Percentiles rank a stretch among this genome's conserved stretches.
Evolutionary conservation across 1,284 basidiomycete species (phyloP).

Genomic region (Tausonia pullulans): DNA sequence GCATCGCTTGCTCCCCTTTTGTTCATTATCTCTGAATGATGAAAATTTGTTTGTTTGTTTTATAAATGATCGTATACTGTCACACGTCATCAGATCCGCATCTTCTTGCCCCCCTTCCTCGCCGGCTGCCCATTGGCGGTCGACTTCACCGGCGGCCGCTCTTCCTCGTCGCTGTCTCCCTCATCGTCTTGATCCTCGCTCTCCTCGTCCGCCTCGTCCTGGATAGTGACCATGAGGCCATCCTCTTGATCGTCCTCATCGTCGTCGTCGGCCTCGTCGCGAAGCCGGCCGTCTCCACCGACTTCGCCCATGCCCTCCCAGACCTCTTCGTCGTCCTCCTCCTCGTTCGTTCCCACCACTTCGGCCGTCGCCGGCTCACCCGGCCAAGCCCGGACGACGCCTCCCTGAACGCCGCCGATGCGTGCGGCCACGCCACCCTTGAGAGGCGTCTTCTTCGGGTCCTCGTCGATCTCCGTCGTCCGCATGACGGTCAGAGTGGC

Average conservation of each 20-base stretch:
- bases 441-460: constrained; percentile 46
- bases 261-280: constrained; percentile 2
- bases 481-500: constrained; percentile 55
- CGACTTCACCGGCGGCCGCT: too few relatives aligned
- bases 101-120: too few relatives aligned
- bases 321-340: constrained; percentile 28
- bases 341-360: constrained; percentile 25
- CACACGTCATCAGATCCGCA: too few relatives aligned
- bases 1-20: too few relatives aligned
- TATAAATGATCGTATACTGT: too few relatives aligned
- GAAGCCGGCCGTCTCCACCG: constrained; percentile 21
- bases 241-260: constrained; percentile 3
- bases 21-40: too few relatives aligned
- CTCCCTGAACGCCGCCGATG: constrained; percentile 42
- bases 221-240: not conserved
- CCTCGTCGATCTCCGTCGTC: constrained; percentile 45
- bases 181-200: too few relatives aligned
- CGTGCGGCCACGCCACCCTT: constrained; percentile 25
- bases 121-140: too few relatives aligned
- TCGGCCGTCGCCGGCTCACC: constrained; percentile 16
- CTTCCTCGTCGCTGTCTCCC: too few relatives aligned
- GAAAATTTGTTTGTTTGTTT: too few relatives aligned
- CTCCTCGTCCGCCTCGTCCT: constrained; percentile 1
- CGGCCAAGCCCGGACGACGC: constrained; percentile 39
- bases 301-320: constrained; percentile 33